Conservation (phyloP, 148 eudicot species). For the Chenopodium quinoa region DNA sequence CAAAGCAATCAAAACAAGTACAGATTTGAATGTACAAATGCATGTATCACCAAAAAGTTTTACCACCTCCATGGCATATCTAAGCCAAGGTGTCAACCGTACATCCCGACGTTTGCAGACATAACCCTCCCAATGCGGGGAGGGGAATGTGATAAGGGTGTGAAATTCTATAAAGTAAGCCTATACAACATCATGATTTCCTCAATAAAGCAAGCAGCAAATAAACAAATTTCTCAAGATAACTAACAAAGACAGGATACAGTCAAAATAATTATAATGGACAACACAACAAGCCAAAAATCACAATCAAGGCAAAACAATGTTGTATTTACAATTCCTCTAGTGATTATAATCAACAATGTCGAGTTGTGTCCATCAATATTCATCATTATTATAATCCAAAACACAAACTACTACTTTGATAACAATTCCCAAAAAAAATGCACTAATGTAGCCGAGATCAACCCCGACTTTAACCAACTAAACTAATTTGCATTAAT, state of each 20-base stretch:
- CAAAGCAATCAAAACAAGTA: not conserved
- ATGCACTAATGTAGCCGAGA: no score
- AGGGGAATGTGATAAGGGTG: no score
- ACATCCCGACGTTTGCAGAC: no score
- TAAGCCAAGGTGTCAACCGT: no score
- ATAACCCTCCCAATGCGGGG: no score
- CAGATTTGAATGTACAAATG: not conserved
- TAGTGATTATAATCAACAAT: not conserved
- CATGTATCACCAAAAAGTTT: slow-evolving; percentile 9
- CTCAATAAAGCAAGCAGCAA: not conserved
- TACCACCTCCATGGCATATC: not conserved
- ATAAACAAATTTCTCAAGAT: not conserved
- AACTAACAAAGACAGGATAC: not conserved
- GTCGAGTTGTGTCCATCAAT: not conserved
- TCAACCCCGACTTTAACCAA: no score
- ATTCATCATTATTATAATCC: not conserved
- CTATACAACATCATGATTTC: not conserved
- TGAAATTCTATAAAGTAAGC: not conserved
- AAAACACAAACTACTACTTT: not conserved
- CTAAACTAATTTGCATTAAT: no score
- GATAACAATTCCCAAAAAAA: no score
- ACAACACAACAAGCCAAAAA: not conserved
- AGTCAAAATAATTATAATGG: not conserved
- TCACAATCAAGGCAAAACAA: not conserved
- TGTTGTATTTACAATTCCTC: not conserved